Conservation (phyloP, 805 yeast genomes). For the Pichia insulana region DNA sequence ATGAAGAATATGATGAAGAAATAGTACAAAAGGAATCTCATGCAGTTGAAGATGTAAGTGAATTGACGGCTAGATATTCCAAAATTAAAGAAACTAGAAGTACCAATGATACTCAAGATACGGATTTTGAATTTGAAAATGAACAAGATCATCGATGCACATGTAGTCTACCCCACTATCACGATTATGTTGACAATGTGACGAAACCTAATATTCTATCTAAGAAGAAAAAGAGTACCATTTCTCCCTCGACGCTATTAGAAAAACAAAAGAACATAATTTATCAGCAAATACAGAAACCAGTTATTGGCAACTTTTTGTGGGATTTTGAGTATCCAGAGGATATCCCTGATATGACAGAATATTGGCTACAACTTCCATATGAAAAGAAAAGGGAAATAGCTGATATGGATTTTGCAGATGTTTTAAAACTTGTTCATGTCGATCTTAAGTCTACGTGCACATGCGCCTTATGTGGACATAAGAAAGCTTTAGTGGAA, state of each 20-base stretch:
- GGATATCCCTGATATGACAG: conserved; percentile 42
- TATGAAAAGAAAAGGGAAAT: conserved; percentile 53
- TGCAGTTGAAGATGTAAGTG: conserved; percentile 4
- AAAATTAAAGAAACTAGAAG: neutral
- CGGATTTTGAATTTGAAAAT: conserved; percentile 9
- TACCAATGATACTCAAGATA: conserved; percentile 9
- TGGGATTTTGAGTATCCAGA: conserved; percentile 34
- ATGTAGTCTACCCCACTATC: conserved; percentile 13
- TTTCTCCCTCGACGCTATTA: conserved; percentile 4
- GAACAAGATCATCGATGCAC: conserved; percentile 4
- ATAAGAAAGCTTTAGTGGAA: conserved; percentile 62
- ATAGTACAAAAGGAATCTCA: conserved; percentile 9
- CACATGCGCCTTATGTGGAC: conserved; percentile 70
- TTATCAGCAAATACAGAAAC: conserved; percentile 14
- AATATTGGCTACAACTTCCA: conserved; percentile 59
- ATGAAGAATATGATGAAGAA: conserved; percentile 9
- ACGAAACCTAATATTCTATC: conserved; percentile 3
- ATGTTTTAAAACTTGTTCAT: conserved; percentile 56
- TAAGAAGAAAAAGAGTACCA: neutral
- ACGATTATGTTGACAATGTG: conserved; percentile 7
- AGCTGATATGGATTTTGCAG: conserved; percentile 57
- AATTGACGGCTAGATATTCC: neutral
- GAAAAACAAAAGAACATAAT: conserved; percentile 17
- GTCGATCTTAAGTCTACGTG: conserved; percentile 53
- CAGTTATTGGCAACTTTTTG: conserved; percentile 18